These are phyloP conservation scores for Scheffersomyces lignicola DNA, from an alignment of 1,139 yeast genomes.

Conservation along the genomic window DNA sequence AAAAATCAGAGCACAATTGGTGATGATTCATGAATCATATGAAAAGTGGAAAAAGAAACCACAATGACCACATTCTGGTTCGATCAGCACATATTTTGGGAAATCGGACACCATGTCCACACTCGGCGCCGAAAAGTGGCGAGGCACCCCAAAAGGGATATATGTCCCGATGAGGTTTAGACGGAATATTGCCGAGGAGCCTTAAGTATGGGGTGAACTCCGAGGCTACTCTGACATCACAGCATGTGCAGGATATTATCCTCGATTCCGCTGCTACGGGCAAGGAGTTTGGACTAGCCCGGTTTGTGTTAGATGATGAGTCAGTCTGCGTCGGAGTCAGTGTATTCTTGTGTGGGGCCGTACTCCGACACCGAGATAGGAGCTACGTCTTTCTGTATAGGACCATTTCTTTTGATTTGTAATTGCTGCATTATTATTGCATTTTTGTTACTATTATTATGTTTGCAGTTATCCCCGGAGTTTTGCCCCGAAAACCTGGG, in stretches of 20 bases:
- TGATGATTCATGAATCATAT: slow-evolving; percentile 5
- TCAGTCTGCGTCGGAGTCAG: too few species aligned
- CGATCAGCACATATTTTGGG: background rate
- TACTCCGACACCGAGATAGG: too few species aligned
- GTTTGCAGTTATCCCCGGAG: too few species aligned
- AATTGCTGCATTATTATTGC: too few species aligned
- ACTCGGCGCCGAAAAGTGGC: background rate
- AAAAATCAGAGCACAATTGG: background rate
- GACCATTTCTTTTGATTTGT: too few species aligned
- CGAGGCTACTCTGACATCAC: background rate
- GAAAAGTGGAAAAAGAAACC: background rate
- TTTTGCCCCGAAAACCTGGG: too few species aligned
- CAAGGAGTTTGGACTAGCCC: too few species aligned
- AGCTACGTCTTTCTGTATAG: too few species aligned
- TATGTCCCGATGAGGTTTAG: background rate
- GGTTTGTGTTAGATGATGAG: too few species aligned
- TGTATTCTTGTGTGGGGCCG: too few species aligned
- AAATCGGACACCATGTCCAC: background rate
- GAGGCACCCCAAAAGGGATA: background rate
- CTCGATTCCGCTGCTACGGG: too few species aligned
- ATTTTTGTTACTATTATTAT: too few species aligned
- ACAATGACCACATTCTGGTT: background rate
- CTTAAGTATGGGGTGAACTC: slow-evolving; percentile 2
- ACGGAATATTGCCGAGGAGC: slow-evolving; percentile 1
- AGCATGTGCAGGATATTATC: slow-evolving; percentile 2